phyloP scores from a whole-genome alignment of 306 rosid species.

The Malus sieversii region DNA sequence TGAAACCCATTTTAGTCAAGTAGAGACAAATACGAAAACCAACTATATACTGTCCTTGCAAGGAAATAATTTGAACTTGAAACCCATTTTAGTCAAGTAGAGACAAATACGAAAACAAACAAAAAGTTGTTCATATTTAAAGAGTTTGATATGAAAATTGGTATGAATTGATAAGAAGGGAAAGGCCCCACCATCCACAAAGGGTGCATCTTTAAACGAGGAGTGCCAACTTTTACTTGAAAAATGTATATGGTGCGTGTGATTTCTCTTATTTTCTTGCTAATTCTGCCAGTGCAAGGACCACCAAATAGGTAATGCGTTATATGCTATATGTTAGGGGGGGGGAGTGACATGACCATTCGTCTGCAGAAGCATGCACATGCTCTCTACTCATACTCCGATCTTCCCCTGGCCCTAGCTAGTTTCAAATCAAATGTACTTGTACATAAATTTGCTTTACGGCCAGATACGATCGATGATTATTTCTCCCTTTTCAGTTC shows the following conservation, averaged over 20 bases:
- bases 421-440: not conserved
- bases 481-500: not conserved
- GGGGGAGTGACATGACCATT: not conserved
- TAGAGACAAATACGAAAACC: not conserved
- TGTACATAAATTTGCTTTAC: not conserved
- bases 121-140: not conserved
- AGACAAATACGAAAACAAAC: not conserved
- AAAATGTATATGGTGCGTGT: not conserved
- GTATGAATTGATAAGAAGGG: not conserved
- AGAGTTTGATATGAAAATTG: not conserved
- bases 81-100: not conserved
- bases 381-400: not conserved
- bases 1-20: not conserved
- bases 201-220: not conserved
- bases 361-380: not conserved
- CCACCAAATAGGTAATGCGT: not conserved
- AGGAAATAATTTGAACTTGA: no score
- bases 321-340: not conserved
- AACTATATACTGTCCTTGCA: no score
- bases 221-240: not conserved
- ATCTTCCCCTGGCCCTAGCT: not conserved
- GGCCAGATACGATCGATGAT: not conserved
- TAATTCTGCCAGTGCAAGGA: not conserved
- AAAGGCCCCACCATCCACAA: not conserved
- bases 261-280: not conserved